Conservation (phyloP, 768 basidiomycete species). For the Gymnopilus dilepis region DNA sequence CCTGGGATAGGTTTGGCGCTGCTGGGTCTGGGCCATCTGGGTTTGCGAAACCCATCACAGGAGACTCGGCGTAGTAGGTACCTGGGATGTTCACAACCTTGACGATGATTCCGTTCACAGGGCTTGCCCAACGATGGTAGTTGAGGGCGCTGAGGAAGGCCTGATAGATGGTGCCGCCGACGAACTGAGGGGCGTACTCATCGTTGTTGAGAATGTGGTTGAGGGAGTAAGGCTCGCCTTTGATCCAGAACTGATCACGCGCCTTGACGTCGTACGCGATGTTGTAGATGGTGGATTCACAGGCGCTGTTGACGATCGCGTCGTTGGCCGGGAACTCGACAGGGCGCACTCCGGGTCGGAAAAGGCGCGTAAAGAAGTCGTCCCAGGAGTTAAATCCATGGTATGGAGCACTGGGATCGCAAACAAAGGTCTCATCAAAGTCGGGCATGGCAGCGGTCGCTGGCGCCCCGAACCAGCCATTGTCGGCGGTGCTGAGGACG, state of each 20-base stretch:
- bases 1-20: slow-evolving; percentile 18
- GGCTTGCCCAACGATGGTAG: slow-evolving; percentile 71
- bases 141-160: slow-evolving; percentile 58
- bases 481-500: slow-evolving; percentile 41
- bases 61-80: slow-evolving; percentile 48
- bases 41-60: slow-evolving; percentile 17
- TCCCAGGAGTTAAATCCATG: slow-evolving; percentile 58
- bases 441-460: slow-evolving; percentile 17
- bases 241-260: slow-evolving; percentile 62
- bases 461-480: slow-evolving; percentile 52
- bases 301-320: slow-evolving; percentile 51
- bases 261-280: slow-evolving; percentile 43
- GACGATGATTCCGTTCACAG: slow-evolving; percentile 51
- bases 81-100: slow-evolving; percentile 53
- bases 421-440: slow-evolving; percentile 46
- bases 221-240: slow-evolving; percentile 66
- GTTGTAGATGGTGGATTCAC: slow-evolving; percentile 57
- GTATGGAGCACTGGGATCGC: slow-evolving; percentile 43
- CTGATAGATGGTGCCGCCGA: slow-evolving; percentile 59
- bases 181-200: slow-evolving; percentile 43
- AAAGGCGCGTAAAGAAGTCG: slow-evolving; percentile 56
- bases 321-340: slow-evolving; percentile 32
- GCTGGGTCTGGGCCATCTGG: slow-evolving; percentile 15
- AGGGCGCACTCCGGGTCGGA: slow-evolving; percentile 48
- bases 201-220: slow-evolving; percentile 56